Percentiles rank a stretch among this genome's conserved stretches.
Conservation (phyloP, 306 rosid genomes). For the Sechiopsis laciniata region DNA sequence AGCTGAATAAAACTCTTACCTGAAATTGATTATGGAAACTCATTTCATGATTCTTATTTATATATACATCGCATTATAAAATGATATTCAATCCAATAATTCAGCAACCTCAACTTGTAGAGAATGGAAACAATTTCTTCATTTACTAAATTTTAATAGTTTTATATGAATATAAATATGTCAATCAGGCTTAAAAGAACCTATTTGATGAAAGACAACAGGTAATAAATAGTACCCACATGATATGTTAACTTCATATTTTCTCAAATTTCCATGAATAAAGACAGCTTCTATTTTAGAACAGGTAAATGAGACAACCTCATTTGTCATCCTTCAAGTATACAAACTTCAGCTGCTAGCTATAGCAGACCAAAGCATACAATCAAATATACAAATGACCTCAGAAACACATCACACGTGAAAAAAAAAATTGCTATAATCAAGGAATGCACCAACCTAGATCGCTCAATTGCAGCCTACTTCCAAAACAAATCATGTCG, state of each 20-base stretch:
- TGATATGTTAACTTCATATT: background rate
- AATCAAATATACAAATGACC: conserved; percentile 40
- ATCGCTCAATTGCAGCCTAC: background rate
- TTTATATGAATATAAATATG: background rate
- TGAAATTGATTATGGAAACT: background rate
- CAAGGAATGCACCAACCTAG: conserved; percentile 19
- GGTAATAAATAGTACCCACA: background rate
- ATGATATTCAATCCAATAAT: no score
- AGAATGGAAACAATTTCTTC: no score
- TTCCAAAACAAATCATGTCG: conserved; percentile 25
- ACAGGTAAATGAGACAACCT: background rate
- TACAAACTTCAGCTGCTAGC: conserved; percentile 31
- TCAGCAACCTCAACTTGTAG: no score
- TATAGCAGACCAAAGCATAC: conserved; percentile 34
- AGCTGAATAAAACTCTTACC: background rate
- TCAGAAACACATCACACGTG: conserved; percentile 36
- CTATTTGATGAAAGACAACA: background rate
- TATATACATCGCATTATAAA: no score
- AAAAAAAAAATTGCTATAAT: conserved; percentile 48
- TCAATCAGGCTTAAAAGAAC: background rate
- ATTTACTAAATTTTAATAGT: background rate
- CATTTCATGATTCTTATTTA: background rate
- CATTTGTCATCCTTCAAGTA: conserved; percentile 24
- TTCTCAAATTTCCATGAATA: background rate
- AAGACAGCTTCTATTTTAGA: conserved; percentile 7